Evolutionary conservation across 176 grass and related monocot species (phyloP), one percentile per base, ranked within the genome.

Genomic region (Oryza meridionalis): DNA sequence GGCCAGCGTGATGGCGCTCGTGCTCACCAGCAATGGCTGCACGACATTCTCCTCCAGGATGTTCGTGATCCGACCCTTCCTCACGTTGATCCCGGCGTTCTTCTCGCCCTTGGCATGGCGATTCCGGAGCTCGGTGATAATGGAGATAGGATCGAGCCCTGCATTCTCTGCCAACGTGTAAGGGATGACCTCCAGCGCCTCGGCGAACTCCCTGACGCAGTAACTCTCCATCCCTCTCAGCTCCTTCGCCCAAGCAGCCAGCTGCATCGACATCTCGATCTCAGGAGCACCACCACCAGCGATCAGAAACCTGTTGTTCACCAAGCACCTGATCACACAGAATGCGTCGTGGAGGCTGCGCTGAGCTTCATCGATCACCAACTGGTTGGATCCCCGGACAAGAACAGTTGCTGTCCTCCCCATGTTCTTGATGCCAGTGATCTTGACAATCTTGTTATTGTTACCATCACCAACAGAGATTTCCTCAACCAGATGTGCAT

Each of bases 261-360:
- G 90, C n/a, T 94, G 92, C 86, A 85, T 90, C 42, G 94, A 92
- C 88, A 97, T 92, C 77, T 97, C 92, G 59, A 97, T 92, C 80
- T 97, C 92, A 11, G 94, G 92, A 25, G 92, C 92, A 85, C 94
- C 94, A 24, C 94, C 94, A 29, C 94, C 94, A 27, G 92, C 94
- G 79, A 97, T 97, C 68, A 97, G 65, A 65, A 88, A 97, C 61
- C 86, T 94, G 77, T 94, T 94, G 72, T 89, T 97, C 71, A 97
- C 86, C 85, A 93, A 89, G 82, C 94, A 97, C 50, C 94, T 97
- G 82, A 97, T 90, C 81, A 97, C 95, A 75, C 95, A 97, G 1
- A 97, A 86, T 32, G 95, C 95, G 80, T 97, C 95, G 21, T 97
- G 95, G 44, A 97, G 87, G 81, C 95, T 97, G 67, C 95, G 86